Base-by-base conservation (phyloP, 2,329 filamentous ascomycete genomes). In the Penicillium palitans region DNA sequence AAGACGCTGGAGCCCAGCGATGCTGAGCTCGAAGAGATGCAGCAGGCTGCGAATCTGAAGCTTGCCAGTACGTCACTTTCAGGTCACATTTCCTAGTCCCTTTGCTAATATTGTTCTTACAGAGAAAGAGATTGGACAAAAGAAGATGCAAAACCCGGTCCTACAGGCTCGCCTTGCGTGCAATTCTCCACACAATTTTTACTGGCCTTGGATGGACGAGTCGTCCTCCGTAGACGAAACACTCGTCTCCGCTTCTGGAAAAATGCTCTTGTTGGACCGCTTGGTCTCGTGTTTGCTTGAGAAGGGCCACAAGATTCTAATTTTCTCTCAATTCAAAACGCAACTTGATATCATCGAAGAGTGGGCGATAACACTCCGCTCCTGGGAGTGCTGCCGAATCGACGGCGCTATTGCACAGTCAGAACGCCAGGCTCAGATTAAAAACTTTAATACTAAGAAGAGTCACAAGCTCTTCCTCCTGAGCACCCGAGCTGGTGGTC, bases 321-420 rank as follows among this genome's bases (percentile, higher is more conserved):
- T 99, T 52, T 99, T 99, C 75, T 96, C 91, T 0, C 95, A 99
- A 70, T 99, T 99, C 78, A 96, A 93, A 58, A 96, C 89, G 0
- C 93, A 96, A 63, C 85, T 99, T 0, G 92, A 98, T 69, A 89
- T 99, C 2, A 80, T 99, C 0, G 87, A 96, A 62, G 89, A 93
- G 55, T 99, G 96, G 77, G 91, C 91, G 47, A 80, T 78, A 4
- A 83, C 87, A n/a, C 82, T 98, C 1, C 88, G 91, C 8, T 78
- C 81, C 1, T 97, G 91, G 91, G 84, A 87, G 1, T 83, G 89
- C 25, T 96, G 93, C 69, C 91, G 95, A 6, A 96, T 99, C 54
- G 95, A 98, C 67, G 95, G 95, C 12, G 87, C 85, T 0, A 90
- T 98, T 4, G 82, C 89, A 0, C 93, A 97, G 66, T 80, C 82